Conservation (phyloP, 176 grass and related monocot genomes). For the Oryza coarctata region DNA sequence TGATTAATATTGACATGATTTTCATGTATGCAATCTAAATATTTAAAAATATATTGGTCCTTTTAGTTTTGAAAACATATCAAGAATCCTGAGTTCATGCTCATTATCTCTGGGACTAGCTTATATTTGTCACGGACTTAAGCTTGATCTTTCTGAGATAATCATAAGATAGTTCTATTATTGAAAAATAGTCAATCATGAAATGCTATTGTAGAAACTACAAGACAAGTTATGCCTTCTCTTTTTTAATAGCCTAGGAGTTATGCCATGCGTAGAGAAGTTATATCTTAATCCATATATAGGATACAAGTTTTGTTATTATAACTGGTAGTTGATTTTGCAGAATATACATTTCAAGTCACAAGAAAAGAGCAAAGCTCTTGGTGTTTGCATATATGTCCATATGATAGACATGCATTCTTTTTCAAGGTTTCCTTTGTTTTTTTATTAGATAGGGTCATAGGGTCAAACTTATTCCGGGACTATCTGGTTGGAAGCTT, state of each 20-base stretch:
- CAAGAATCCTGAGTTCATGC: conserved; percentile 2
- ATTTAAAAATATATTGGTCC: too few relatives aligned
- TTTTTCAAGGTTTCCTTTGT: too few relatives aligned
- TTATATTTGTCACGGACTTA: too few relatives aligned
- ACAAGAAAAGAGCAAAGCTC: conserved; percentile 43
- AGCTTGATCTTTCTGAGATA: too few relatives aligned
- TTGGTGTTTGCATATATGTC: conserved; percentile 58
- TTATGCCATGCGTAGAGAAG: background rate
- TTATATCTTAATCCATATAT: background rate
- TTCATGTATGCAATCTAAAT: too few relatives aligned
- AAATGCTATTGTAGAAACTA: background rate
- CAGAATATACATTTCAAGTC: conserved; percentile 48
- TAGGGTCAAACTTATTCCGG: too few relatives aligned
- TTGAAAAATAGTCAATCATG: too few relatives aligned
- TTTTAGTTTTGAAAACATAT: background rate
- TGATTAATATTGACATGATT: too few relatives aligned
- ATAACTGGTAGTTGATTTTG: conserved; percentile 35
- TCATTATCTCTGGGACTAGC: background rate
- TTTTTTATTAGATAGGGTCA: too few relatives aligned
- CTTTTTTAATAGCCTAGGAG: background rate
- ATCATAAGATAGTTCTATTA: too few relatives aligned
- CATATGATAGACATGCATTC: conserved; percentile 85
- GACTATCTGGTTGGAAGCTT: too few relatives aligned
- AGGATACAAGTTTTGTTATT: conserved; percentile 15
- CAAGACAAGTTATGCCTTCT: background rate